Conservation (phyloP, 2,329 filamentous ascomycete species). For the Xylaria sp. region DNA sequence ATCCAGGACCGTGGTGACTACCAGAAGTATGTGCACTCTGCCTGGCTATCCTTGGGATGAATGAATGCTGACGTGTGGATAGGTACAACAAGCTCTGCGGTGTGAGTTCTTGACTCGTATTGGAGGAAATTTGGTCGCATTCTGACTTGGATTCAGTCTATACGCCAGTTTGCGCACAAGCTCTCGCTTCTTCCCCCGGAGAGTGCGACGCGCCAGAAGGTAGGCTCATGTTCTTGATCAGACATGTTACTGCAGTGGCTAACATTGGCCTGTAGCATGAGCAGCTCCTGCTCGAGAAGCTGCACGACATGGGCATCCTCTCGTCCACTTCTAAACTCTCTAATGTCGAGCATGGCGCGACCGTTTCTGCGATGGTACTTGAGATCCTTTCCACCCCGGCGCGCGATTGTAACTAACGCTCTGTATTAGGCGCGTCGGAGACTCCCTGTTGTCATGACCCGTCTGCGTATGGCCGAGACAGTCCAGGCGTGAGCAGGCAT, state of each 20-base stretch:
- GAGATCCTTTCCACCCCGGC: not conserved
- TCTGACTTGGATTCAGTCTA: slow-evolving; percentile 46
- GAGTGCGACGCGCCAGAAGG: slow-evolving; percentile 68
- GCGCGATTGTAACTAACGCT: slow-evolving; percentile 2
- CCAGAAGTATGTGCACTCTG: slow-evolving; percentile 33
- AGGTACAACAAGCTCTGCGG: slow-evolving; percentile 62
- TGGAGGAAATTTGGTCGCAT: not conserved
- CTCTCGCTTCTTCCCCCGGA: slow-evolving; percentile 77
- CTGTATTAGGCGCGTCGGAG: slow-evolving; percentile 59
- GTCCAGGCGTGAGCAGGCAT: slow-evolving; percentile 54
- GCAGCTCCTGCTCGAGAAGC: slow-evolving; percentile 79
- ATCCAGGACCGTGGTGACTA: slow-evolving; percentile 89
- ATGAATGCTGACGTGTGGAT: slow-evolving; percentile 7
- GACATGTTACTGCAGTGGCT: not conserved
- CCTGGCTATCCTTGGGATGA: not conserved
- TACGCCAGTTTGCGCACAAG: slow-evolving; percentile 84
- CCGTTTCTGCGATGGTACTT: slow-evolving; percentile 69
- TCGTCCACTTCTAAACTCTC: slow-evolving; percentile 70
- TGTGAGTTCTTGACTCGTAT: slow-evolving; percentile 38
- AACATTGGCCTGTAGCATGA: slow-evolving; percentile 51
- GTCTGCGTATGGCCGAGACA: slow-evolving; percentile 82
- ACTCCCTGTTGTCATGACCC: slow-evolving; percentile 84
- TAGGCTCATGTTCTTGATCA: not conserved
- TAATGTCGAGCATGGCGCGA: slow-evolving; percentile 75
- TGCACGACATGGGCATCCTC: slow-evolving; percentile 87